Evolutionary conservation across 2,329 filamentous ascomycete genomes (phyloP).

Genomic region (Botryotinia narcissicola): DNA sequence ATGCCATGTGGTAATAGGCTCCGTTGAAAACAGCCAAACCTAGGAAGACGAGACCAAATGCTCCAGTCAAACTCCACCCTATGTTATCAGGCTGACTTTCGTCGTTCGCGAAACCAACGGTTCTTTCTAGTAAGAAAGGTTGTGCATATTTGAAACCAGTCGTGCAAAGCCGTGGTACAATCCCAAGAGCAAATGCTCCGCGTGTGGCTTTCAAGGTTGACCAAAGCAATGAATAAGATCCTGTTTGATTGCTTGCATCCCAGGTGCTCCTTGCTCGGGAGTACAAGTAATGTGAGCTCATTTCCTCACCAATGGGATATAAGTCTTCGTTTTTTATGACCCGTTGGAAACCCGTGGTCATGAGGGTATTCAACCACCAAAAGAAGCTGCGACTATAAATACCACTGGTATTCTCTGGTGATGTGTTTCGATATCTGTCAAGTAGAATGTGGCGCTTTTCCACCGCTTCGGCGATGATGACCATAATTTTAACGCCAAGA

Average conservation of each 20-base stretch:
- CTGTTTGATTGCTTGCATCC: conserved; percentile 21
- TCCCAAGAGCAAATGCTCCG: conserved; percentile 22
- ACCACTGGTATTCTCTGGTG: conserved; percentile 43
- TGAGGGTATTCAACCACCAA: conserved; percentile 43
- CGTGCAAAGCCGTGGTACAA: conserved; percentile 24
- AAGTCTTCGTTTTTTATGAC: conserved; percentile 41
- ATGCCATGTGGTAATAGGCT: conserved; percentile 29
- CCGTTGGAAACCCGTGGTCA: conserved; percentile 40
- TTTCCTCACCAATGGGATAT: conserved; percentile 39
- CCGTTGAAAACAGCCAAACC: conserved; percentile 32
- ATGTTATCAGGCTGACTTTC: conserved; percentile 20
- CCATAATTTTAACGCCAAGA: conserved; percentile 40
- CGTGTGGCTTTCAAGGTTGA: conserved; percentile 29
- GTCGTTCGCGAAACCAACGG: conserved; percentile 21
- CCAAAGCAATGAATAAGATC: conserved; percentile 25
- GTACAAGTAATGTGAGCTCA: conserved; percentile 24
- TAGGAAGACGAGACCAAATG: conserved; percentile 28
- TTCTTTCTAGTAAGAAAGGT: conserved; percentile 27
- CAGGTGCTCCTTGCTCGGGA: conserved; percentile 23
- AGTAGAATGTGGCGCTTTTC: conserved; percentile 41
- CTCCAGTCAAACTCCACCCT: conserved; percentile 30
- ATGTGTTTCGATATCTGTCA: conserved; percentile 33
- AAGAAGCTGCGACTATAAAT: conserved; percentile 42
- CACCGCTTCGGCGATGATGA: conserved; percentile 40
- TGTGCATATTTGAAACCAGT: conserved; percentile 27